Conservation (phyloP, 2,329 filamentous ascomycete genomes). For the Oidium heveae region DNA sequence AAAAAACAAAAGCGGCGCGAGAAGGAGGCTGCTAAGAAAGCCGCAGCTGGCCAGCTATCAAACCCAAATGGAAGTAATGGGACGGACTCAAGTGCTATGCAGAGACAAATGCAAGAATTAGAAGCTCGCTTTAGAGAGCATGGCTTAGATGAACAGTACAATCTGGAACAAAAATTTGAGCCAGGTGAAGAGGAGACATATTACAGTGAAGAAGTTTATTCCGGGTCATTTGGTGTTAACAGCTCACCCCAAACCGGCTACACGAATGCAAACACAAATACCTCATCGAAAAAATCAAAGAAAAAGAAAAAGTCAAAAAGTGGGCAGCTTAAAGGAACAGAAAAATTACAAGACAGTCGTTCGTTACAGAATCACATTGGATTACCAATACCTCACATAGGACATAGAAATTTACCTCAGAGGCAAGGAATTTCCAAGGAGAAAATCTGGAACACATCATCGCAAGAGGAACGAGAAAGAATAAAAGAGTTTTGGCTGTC, state of each 20-base stretch:
- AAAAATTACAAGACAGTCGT: slow-evolving; percentile 11
- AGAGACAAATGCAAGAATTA: slow-evolving; percentile 10
- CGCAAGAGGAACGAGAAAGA: slow-evolving; percentile 77
- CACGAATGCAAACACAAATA: slow-evolving; percentile 7
- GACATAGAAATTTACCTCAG: slow-evolving; percentile 17
- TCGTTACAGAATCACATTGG: slow-evolving; percentile 10
- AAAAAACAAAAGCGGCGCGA: slow-evolving; percentile 89
- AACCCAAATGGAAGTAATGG: slow-evolving; percentile 5
- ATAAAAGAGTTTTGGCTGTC: slow-evolving; percentile 98
- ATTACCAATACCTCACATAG: slow-evolving; percentile 15
- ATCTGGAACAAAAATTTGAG: slow-evolving; percentile 16
- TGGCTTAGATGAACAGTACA: slow-evolving; percentile 9
- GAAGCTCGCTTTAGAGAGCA: slow-evolving; percentile 11
- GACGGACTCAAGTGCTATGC: slow-evolving; percentile 3
- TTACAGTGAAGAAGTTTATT: slow-evolving; percentile 28
- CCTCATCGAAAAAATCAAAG: slow-evolving; percentile 15
- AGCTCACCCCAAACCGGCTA: slow-evolving; percentile 13
- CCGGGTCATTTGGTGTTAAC: slow-evolving; percentile 13
- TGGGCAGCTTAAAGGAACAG: slow-evolving; percentile 4
- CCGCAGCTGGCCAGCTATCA: slow-evolving; percentile 11
- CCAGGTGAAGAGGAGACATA: slow-evolving; percentile 26
- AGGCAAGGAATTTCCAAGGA: slow-evolving; percentile 26
- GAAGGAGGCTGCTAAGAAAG: slow-evolving; percentile 27
- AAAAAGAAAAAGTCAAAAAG: slow-evolving; percentile 17
- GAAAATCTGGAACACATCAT: slow-evolving; percentile 94